Conservation (phyloP, 2,329 filamentous ascomycete genomes). For the Anthostomella pinea region DNA sequence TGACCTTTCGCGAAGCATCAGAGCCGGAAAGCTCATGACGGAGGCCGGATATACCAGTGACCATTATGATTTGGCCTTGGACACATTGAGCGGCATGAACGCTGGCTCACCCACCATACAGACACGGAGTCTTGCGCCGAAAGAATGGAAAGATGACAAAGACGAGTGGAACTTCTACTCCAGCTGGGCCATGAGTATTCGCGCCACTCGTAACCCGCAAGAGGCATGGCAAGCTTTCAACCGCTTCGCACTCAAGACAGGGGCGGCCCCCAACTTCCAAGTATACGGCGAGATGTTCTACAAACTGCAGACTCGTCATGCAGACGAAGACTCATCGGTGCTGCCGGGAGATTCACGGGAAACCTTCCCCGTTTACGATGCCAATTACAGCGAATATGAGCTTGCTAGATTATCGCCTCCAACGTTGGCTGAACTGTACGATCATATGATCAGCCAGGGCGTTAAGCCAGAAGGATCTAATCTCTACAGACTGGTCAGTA, state of each 20-base stretch:
- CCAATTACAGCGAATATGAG: conserved; percentile 63
- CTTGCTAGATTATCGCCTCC: conserved; percentile 62
- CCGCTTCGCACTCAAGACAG: conserved; percentile 13
- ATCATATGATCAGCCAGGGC: conserved; percentile 51
- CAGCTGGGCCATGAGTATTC: conserved; percentile 55
- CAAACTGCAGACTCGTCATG: conserved; percentile 46
- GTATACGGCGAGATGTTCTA: conserved; percentile 61
- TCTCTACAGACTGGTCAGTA: conserved; percentile 53
- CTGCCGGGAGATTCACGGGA: conserved; percentile 61
- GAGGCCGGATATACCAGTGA: conserved; percentile 53
- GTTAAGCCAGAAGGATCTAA: conserved; percentile 48
- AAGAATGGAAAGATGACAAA: conserved; percentile 26
- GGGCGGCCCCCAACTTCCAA: conserved; percentile 37
- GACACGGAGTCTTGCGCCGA: conserved; percentile 40
- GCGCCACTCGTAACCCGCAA: conserved; percentile 56
- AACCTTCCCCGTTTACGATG: conserved; percentile 50
- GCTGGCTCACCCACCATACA: conserved; percentile 57
- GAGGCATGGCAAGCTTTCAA: conserved; percentile 53
- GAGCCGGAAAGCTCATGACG: conserved; percentile 51
- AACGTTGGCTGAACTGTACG: conserved; percentile 54
- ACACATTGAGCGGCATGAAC: conserved; percentile 51
- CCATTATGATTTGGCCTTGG: conserved; percentile 46
- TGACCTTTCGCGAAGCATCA: conserved; percentile 51
- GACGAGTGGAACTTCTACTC: conserved; percentile 35
- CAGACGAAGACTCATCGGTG: conserved; percentile 27